Conservation (phyloP, 225 moss, liverwort and hornwort genomes). For the Thuidium tamariscinum region DNA sequence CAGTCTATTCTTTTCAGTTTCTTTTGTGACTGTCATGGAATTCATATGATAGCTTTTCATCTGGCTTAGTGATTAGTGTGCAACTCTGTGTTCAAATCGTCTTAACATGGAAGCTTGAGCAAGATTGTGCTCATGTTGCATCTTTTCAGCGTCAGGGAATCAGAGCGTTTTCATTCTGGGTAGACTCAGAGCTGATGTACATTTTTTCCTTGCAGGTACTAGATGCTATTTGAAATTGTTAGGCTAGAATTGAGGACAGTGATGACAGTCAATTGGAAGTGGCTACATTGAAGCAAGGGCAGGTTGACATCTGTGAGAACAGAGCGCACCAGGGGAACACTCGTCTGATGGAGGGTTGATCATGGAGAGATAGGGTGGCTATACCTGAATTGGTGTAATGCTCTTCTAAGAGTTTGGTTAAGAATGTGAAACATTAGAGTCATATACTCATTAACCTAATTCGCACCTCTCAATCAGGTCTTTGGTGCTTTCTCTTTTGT, state of each 20-base stretch:
- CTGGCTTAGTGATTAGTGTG: neutral
- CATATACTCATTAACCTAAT: neutral
- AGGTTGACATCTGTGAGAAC: neutral
- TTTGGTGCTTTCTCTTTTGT: neutral
- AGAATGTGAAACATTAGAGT: neutral
- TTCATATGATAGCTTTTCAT: neutral
- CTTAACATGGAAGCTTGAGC: neutral
- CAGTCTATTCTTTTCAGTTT: neutral
- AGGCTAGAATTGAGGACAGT: neutral
- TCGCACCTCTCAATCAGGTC: neutral
- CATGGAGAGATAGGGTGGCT: neutral
- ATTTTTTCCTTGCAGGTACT: neutral
- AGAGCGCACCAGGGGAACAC: neutral
- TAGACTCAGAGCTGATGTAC: neutral
- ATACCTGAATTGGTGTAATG: neutral
- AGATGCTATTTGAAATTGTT: neutral
- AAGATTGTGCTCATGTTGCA: neutral
- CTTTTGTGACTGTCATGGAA: neutral
- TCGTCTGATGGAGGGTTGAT: neutral
- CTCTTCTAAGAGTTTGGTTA: neutral
- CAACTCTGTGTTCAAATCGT: neutral
- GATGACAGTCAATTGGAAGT: neutral
- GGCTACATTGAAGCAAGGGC: neutral
- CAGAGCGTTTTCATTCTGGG: neutral
- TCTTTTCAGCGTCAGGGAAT: neutral